These are phyloP conservation scores for Metschnikowia continentalis DNA, from an alignment of 805 yeast genomes.

Conservation along the genomic window DNA sequence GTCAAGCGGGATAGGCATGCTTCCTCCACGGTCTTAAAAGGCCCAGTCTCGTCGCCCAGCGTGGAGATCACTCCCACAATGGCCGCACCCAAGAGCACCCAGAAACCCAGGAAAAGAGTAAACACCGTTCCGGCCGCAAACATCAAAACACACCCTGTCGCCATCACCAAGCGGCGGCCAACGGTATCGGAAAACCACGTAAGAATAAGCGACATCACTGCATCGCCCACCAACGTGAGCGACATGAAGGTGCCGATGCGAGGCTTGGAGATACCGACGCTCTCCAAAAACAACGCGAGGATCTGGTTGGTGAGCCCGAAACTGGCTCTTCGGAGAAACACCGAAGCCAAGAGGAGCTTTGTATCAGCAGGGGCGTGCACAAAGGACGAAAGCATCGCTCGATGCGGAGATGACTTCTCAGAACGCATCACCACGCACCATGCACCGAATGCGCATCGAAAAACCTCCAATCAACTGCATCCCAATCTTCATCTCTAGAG, in stretches of 20 bases:
- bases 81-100: conserved; percentile 62
- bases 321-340: conserved; percentile 65
- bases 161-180: conserved; percentile 65
- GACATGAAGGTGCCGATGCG: conserved; percentile 79
- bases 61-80: conserved; percentile 84
- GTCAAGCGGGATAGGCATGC: conserved; percentile 78
- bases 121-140: conserved; percentile 60
- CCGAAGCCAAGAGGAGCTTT: conserved; percentile 61
- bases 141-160: conserved; percentile 66
- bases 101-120: conserved; percentile 50
- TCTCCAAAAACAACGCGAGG: conserved; percentile 59
- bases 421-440: neutral
- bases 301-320: conserved; percentile 81
- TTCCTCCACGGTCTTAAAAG: conserved; percentile 83
- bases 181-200: conserved; percentile 74
- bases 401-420: neutral
- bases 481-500: too few species aligned
- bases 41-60: conserved; percentile 87
- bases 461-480: neutral
- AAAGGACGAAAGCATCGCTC: conserved; percentile 6
- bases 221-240: conserved; percentile 75
- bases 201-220: conserved; percentile 59
- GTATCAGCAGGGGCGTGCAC: conserved; percentile 42
- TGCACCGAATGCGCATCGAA: conserved; percentile 2
- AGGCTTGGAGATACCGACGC: conserved; percentile 50